Conservation (phyloP, 768 basidiomycete genomes). For the Termitomyces sp. region DNA sequence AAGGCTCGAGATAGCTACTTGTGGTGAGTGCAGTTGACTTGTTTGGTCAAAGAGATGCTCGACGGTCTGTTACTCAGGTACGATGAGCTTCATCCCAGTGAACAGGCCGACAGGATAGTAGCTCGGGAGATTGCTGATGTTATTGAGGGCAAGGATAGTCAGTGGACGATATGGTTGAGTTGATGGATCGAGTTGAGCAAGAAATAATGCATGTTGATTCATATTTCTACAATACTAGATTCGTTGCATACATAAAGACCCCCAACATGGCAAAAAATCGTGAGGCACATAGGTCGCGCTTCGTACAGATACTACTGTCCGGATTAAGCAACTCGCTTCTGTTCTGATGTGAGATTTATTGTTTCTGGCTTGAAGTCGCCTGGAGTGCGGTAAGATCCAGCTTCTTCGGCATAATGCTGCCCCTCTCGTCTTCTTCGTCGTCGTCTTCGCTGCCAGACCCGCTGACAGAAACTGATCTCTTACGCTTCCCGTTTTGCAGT, state of each 20-base stretch:
- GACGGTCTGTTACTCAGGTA: conserved; percentile 14
- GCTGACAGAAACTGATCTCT: conserved; percentile 14
- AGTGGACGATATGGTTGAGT: conserved; percentile 38
- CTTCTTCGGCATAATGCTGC: conserved; percentile 17
- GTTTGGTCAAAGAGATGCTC: not conserved
- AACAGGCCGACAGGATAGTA: conserved; percentile 32
- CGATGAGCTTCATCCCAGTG: conserved; percentile 34
- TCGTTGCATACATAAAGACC: not conserved
- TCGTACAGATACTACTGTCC: too few relatives aligned
- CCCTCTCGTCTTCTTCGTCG: conserved; percentile 6
- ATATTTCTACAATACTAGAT: not conserved
- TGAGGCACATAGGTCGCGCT: not conserved
- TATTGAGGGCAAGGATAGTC: conserved; percentile 29
- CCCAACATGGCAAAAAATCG: not conserved
- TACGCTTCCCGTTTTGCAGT: conserved; percentile 1
- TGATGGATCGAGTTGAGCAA: conserved; percentile 11
- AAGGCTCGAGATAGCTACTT: conserved; percentile 41
- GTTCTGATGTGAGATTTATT: not conserved
- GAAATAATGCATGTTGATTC: not conserved
- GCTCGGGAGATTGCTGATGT: conserved; percentile 35
- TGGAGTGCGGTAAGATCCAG: conserved; percentile 19
- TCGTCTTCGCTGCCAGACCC: conserved; percentile 18
- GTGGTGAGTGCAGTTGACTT: conserved; percentile 30
- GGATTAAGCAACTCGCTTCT: not conserved
- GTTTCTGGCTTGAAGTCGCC: conserved; percentile 3